These are phyloP conservation scores for Pseudogymnoascus sp. DNA, from an alignment of 2,329 filamentous ascomycete genomes.

Conservation along the genomic window DNA sequence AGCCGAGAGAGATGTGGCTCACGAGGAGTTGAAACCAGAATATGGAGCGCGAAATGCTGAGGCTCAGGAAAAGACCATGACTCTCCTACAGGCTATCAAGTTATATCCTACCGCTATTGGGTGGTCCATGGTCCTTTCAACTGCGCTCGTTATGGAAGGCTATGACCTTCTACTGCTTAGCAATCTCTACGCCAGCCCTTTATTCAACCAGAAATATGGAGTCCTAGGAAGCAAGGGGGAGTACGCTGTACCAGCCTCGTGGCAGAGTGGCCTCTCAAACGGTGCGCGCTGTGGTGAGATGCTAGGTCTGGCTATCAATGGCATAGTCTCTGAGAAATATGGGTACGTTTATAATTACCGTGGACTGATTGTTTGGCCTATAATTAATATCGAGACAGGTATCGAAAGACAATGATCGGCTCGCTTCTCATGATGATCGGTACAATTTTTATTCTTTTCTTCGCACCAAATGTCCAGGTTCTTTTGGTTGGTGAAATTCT, in stretches of 20 bases:
- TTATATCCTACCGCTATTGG: slow-evolving; percentile 42
- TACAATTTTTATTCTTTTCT: slow-evolving; percentile 45
- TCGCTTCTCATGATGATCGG: slow-evolving; percentile 36
- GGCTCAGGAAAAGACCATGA: slow-evolving; percentile 44
- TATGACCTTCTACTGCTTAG: slow-evolving; percentile 31
- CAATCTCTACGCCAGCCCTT: slow-evolving; percentile 28
- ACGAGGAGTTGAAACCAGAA: background rate
- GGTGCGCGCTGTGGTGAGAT: slow-evolving; percentile 35
- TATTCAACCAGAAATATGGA: slow-evolving; percentile 26
- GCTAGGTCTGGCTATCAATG: slow-evolving; percentile 34
- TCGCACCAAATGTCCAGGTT: slow-evolving; percentile 38
- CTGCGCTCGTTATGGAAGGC: slow-evolving; percentile 33
- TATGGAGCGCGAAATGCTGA: slow-evolving; percentile 14
- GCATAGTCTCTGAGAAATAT: slow-evolving; percentile 39
- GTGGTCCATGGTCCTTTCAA: slow-evolving; percentile 30
- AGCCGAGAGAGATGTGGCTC: background rate
- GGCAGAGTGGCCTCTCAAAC: slow-evolving; percentile 36
- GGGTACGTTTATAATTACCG: slow-evolving; percentile 36
- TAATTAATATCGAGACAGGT: slow-evolving; percentile 31
- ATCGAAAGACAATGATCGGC: slow-evolving; percentile 39
- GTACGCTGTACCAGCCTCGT: slow-evolving; percentile 34
- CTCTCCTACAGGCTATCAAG: slow-evolving; percentile 39
- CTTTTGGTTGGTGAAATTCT: slow-evolving; percentile 41
- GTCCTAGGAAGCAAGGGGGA: slow-evolving; percentile 18
- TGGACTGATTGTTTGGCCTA: slow-evolving; percentile 37